Base-by-base conservation (phyloP, 2,329 filamentous ascomycete species). In the Lasiodiplodia hormozganensis region DNA sequence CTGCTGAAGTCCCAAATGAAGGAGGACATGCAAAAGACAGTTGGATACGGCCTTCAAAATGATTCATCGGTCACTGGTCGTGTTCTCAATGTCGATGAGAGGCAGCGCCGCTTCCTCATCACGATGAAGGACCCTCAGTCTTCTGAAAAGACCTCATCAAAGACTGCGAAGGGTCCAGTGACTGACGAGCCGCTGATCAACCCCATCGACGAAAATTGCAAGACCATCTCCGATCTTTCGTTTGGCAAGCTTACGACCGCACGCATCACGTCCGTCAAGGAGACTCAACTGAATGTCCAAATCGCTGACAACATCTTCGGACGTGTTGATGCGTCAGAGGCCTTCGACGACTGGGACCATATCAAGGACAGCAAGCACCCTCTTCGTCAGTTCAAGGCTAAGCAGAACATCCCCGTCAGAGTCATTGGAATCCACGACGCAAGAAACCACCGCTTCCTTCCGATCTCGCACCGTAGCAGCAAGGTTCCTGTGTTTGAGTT, bases 241-340 rank as follows among this genome's bases (percentile, higher is more conserved):
- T 84, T 93, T 36, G 95, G 95, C 65, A 90, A 86, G 72, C 78
- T 91, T 57, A 89, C 90, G 8, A 93, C 92, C 76, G 95, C 92
- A 49, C 90, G 87, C 73, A 88, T 99, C 54, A 87, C 88, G n/a
- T 93, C 93, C 0, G 84, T 97, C 76, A 97, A 97, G 80, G 90
- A 90, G 60, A 97, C 95, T 0, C 96, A 99, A 77, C 84, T 98
- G 67, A 98, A 98, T 73, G 93, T 99, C 6, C 88, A 92, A 72
- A 85, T 98, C 62, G 91, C 93, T 53, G 93, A 96, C 75, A 93
- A 94, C 71, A 85, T 97, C 10, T 92, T 96, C 77, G 96, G 95
- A n/a, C 92, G 96, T 21, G 90, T 99, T 69, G 95, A 97, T 76
- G 88, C 96, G 6, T 96, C 96, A 1, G 93, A 98, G 77, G 82